phyloP scores from a whole-genome alignment of 106 monocot species.

The Allium fistulosum region DNA sequence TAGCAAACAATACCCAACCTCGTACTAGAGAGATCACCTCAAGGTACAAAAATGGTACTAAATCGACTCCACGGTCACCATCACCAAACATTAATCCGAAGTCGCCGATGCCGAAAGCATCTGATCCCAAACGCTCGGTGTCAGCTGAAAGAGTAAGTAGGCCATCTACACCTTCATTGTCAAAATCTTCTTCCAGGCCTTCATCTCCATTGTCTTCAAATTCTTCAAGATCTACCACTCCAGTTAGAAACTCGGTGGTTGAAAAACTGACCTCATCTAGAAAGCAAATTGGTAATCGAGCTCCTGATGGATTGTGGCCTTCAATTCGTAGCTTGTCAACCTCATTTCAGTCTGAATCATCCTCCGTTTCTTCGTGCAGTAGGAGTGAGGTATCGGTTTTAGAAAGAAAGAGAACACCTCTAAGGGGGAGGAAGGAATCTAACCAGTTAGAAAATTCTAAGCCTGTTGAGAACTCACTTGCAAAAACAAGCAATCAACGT shows the following conservation, averaged over 20 bases:
- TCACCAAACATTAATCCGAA: conserved; percentile 32
- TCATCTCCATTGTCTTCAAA: conserved; percentile 25
- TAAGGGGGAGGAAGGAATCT: conserved; percentile 47
- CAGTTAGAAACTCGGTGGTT: conserved; percentile 27
- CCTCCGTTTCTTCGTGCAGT: conserved; percentile 18
- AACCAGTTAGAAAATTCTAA: conserved; percentile 65
- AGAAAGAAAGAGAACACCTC: conserved; percentile 19
- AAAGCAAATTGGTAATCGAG: conserved; percentile 11
- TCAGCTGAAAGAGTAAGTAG: conserved; percentile 60
- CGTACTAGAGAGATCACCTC: conserved; percentile 42
- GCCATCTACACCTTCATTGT: conserved; percentile 24
- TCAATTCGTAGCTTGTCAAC: conserved; percentile 66
- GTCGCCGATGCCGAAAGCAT: conserved; percentile 2
- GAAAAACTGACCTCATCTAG: conserved; percentile 31
- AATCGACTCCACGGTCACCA: conserved; percentile 17
- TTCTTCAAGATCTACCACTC: conserved; percentile 47
- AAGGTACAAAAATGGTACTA: conserved; percentile 44
- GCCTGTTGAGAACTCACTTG: conserved; percentile 34
- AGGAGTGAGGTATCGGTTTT: conserved; percentile 19
- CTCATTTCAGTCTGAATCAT: conserved; percentile 59
- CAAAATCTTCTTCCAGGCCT: conserved; percentile 30
- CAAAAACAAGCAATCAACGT: conserved; percentile 46
- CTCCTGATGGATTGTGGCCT: conserved; percentile 72
- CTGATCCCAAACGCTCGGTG: conserved; percentile 35
- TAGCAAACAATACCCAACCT: conserved; percentile 21